Conservation (phyloP, 2,329 filamentous ascomycete species). For the Xylariaceae sp. region DNA sequence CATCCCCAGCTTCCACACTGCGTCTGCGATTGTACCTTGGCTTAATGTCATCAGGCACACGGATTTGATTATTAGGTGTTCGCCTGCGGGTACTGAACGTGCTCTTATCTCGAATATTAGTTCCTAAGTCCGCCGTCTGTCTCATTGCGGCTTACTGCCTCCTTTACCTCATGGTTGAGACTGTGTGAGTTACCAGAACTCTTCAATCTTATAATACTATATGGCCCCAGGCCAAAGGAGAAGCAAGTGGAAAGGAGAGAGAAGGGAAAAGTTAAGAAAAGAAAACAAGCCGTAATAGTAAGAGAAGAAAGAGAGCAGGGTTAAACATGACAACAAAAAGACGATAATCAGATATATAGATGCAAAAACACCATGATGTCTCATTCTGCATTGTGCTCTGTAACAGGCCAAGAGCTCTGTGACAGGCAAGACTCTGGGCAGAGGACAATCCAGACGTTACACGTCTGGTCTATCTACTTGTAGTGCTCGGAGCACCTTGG, state of each 20-base stretch:
- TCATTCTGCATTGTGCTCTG: no score
- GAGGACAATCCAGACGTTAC: background rate
- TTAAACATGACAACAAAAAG: background rate
- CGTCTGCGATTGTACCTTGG: no score
- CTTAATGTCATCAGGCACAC: background rate
- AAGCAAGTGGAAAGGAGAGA: background rate
- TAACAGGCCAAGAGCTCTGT: conserved; percentile 6
- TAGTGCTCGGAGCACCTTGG: conserved; percentile 4
- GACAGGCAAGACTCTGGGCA: background rate
- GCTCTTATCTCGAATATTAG: conserved; percentile 1
- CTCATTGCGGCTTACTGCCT: no score
- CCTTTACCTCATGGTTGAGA: no score
- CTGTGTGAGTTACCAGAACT: no score
- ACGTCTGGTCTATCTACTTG: conserved; percentile 4
- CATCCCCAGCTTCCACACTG: background rate
- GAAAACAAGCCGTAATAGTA: background rate
- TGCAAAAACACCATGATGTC: background rate
- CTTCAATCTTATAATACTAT: no score
- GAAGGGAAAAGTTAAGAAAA: background rate
- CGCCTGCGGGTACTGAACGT: conserved; percentile 3
- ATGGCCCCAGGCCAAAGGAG: conserved; percentile 4
- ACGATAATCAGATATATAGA: background rate
- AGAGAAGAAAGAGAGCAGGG: background rate
- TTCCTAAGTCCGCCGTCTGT: no score
- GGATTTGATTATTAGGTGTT: conserved; percentile 1